phyloP scores from a whole-genome alignment of 768 basidiomycete genomes.

The Boletus huronensis region DNA sequence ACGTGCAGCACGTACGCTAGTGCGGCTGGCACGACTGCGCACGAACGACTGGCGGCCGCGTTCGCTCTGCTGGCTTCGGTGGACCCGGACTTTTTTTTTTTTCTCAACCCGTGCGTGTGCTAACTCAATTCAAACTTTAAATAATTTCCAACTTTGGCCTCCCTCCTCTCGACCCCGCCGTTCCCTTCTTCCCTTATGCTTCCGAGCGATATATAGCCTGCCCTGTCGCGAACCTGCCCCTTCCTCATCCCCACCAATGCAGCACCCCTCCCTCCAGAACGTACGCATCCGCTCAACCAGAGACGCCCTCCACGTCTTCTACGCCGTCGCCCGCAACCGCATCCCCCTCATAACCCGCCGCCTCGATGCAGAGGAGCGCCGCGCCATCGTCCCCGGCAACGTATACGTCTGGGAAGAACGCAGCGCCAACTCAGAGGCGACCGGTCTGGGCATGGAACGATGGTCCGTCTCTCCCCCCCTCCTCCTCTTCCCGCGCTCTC shows the following conservation, averaged over 20 bases:
- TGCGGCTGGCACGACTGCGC: too few species aligned
- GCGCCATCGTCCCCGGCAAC: slow-evolving; percentile 68
- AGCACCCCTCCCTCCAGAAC: slow-evolving; percentile 70
- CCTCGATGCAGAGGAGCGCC: slow-evolving; percentile 78
- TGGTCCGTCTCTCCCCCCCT: slow-evolving; percentile 44
- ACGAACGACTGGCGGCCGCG: too few species aligned
- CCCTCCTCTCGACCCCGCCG: slow-evolving; percentile 23
- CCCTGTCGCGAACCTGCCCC: slow-evolving; percentile 7
- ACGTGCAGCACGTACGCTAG: too few species aligned
- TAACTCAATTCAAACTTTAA: slow-evolving; percentile 63
- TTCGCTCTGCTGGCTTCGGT: too few species aligned
- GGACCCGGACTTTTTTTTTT: too few species aligned
- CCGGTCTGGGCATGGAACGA: slow-evolving; percentile 83
- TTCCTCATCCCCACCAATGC: slow-evolving; percentile 46
- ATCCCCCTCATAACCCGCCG: slow-evolving; percentile 78
- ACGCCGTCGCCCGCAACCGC: slow-evolving; percentile 64
- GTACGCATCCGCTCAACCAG: slow-evolving; percentile 75
- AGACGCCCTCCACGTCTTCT: slow-evolving; percentile 80
- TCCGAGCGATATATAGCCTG: slow-evolving; percentile 40
- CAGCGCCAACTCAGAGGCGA: slow-evolving; percentile 75
- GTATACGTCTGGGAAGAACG: slow-evolving; percentile 91
- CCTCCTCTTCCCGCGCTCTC: not conserved
- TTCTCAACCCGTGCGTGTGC: slow-evolving; percentile 20
- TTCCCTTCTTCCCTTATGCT: slow-evolving; percentile 4
- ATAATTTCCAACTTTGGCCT: slow-evolving; percentile 32